Percentiles rank a stretch among this genome's conserved stretches.
Evolutionary conservation across 2,329 filamentous ascomycete genomes (phyloP).

Genomic region (Exophiala oligosperma): DNA sequence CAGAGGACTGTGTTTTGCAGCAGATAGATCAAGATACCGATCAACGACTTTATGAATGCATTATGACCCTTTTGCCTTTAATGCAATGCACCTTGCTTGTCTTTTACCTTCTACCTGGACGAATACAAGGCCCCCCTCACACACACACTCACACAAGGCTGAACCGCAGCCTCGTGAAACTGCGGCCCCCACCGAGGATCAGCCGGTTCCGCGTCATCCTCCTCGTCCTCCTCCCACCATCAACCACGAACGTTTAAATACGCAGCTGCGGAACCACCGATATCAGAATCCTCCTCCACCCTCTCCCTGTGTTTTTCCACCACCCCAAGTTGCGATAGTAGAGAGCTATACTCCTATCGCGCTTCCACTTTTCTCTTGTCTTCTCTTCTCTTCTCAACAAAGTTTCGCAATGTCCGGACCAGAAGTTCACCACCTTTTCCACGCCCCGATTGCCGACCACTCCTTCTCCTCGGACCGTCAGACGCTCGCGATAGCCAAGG

Average conservation of each 20-base stretch:
- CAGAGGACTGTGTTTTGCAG: too few relatives aligned
- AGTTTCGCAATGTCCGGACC: slow-evolving; percentile 69
- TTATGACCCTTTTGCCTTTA: too few relatives aligned
- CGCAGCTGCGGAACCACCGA: neutral
- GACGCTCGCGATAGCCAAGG: slow-evolving; percentile 86
- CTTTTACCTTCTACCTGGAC: too few relatives aligned
- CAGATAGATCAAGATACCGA: too few relatives aligned
- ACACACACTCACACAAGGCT: neutral
- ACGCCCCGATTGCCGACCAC: slow-evolving; percentile 94
- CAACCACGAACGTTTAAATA: neutral
- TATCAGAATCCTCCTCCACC: neutral
- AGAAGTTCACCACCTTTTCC: slow-evolving; percentile 95
- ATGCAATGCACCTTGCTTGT: too few relatives aligned
- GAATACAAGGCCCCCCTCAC: too few relatives aligned
- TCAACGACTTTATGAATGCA: too few relatives aligned
- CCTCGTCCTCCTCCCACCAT: neutral
- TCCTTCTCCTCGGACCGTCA: slow-evolving; percentile 92
- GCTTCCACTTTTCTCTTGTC: neutral
- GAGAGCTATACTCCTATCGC: slow-evolving; percentile 93
- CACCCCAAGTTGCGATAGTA: slow-evolving; percentile 68
- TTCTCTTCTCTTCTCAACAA: neutral
- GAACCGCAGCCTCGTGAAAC: neutral
- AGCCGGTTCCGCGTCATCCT: slow-evolving; percentile 17
- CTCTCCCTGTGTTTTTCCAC: neutral
- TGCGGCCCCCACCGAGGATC: slow-evolving; percentile 16